A percentile compares a stretch with the other conserved stretches of the same genome.
phyloP scores from a whole-genome alignment of 176 grass and related monocot species.

The Poa annua region DNA sequence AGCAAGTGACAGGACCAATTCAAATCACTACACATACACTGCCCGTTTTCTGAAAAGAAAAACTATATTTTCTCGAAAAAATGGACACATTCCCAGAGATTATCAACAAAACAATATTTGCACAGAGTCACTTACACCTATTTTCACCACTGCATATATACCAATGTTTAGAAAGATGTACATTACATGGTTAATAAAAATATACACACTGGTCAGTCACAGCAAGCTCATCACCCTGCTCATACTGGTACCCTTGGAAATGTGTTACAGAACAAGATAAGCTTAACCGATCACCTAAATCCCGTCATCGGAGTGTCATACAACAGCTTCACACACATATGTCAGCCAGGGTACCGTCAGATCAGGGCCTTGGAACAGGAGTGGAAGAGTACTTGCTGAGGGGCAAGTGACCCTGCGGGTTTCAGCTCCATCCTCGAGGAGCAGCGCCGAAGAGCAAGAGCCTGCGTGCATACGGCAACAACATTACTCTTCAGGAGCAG shows the following conservation, averaged over 20 bases:
- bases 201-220: neutral
- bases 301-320: neutral
- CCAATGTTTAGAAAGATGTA: neutral
- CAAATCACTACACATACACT: too few relatives aligned
- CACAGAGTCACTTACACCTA: neutral
- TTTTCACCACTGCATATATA: neutral
- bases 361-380: conserved; percentile 50
- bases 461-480: conserved; percentile 29
- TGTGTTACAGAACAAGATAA: neutral
- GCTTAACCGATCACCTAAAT: neutral
- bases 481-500: too few relatives aligned
- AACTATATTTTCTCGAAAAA: too few relatives aligned
- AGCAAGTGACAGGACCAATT: too few relatives aligned
- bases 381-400: conserved; percentile 52
- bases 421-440: conserved; percentile 33
- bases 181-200: neutral
- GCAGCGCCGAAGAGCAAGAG: conserved; percentile 28
- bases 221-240: neutral
- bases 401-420: neutral
- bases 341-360: conserved; percentile 7
- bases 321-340: conserved; percentile 4
- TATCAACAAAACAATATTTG: neutral
- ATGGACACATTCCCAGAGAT: neutral
- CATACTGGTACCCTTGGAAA: too few relatives aligned
- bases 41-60: too few relatives aligned